Percentiles rank a stretch among this genome's conserved stretches.
These are phyloP conservation scores for Neofusicoccum kwambonambiense DNA, from an alignment of 2,329 filamentous ascomycete genomes.

Conservation along the genomic window DNA sequence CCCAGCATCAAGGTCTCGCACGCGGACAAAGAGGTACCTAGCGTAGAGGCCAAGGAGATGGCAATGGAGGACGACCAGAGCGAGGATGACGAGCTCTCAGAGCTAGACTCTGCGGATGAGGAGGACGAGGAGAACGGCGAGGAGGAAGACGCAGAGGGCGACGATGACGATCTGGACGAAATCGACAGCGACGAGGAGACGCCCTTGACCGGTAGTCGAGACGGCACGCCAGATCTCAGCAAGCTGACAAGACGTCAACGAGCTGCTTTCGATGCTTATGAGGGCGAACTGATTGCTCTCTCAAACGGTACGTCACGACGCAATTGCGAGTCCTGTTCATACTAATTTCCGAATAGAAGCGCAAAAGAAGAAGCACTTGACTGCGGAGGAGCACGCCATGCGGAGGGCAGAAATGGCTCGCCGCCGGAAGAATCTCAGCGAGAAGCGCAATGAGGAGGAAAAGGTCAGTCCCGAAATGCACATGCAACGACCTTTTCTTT, in stretches of 20 bases:
- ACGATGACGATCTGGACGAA: constrained; percentile 45
- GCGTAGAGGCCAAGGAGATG: constrained; percentile 50
- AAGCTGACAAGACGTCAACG: constrained; percentile 69
- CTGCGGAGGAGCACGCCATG: constrained; percentile 71
- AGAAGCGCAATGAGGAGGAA: constrained; percentile 76
- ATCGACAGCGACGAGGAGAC: constrained; percentile 51
- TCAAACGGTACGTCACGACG: constrained; percentile 44
- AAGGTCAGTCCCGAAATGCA: constrained; percentile 52
- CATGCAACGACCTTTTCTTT: neutral
- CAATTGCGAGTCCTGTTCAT: constrained; percentile 26
- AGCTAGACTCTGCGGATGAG: constrained; percentile 37
- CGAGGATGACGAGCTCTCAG: constrained; percentile 43
- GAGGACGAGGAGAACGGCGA: constrained; percentile 45
- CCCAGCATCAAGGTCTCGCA: constrained; percentile 33
- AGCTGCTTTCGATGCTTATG: constrained; percentile 55
- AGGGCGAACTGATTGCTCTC: constrained; percentile 49
- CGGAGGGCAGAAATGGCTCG: constrained; percentile 72
- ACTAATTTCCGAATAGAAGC: constrained; percentile 48
- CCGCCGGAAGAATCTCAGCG: constrained; percentile 69
- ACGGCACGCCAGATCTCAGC: constrained; percentile 61
- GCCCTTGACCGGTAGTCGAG: constrained; percentile 52
- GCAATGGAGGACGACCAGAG: constrained; percentile 48
- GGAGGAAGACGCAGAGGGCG: constrained; percentile 39
- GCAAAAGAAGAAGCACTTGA: constrained; percentile 71
- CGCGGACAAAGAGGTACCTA: constrained; percentile 26